phyloP scores from a whole-genome alignment of 805 yeast species.

The Candida sithepensis region DNA sequence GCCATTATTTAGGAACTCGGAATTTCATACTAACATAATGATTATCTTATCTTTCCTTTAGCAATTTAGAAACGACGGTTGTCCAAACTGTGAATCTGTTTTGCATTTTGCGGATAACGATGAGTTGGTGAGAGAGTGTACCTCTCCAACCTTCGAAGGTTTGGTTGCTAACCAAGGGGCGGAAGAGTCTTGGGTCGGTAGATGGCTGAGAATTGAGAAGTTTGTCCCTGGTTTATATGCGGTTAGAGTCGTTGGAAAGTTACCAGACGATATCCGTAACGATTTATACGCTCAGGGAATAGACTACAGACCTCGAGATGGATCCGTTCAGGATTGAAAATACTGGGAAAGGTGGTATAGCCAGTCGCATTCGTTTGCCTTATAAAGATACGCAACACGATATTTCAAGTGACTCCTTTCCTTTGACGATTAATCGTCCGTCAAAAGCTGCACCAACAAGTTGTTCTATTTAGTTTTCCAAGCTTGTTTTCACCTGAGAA shows the following conservation, averaged over 20 bases:
- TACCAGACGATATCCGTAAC: conserved; percentile 80
- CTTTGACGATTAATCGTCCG: too few relatives aligned
- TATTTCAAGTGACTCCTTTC: too few relatives aligned
- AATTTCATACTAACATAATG: neutral
- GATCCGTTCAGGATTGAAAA: conserved; percentile 47
- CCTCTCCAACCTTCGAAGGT: conserved; percentile 96
- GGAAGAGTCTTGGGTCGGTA: conserved; percentile 88
- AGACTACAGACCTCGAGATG: conserved; percentile 92
- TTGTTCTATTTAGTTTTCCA: too few relatives aligned
- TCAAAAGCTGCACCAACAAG: too few relatives aligned
- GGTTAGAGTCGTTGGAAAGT: conserved; percentile 84
- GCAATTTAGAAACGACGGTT: conserved; percentile 78
- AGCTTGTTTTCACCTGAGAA: too few relatives aligned
- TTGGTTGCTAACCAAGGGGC: conserved; percentile 86
- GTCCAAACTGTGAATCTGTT: conserved; percentile 94
- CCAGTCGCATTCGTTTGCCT: too few relatives aligned
- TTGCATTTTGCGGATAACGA: conserved; percentile 76
- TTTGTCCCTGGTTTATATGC: conserved; percentile 91
- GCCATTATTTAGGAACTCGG: too few relatives aligned
- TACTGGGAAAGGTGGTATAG: too few relatives aligned
- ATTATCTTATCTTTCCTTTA: conserved; percentile 7
- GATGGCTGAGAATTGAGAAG: conserved; percentile 89
- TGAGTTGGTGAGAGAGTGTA: conserved; percentile 80
- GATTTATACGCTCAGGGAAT: conserved; percentile 73
- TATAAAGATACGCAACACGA: too few relatives aligned